phyloP scores from a whole-genome alignment of 352 stramenopile genomes.

The Globisporangium carolinianum region DNA sequence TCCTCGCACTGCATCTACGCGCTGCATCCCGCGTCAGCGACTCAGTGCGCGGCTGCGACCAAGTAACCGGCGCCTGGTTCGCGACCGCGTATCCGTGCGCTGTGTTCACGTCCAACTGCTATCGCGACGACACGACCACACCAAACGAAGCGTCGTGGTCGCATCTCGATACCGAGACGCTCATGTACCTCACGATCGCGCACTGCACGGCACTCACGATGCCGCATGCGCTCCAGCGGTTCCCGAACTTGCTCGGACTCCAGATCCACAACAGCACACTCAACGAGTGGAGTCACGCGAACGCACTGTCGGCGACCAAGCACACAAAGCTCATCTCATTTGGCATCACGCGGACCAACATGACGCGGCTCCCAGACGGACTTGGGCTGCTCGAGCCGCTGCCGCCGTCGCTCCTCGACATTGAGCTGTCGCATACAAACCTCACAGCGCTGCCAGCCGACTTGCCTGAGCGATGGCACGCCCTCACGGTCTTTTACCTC shows the following conservation, averaged over 20 bases:
- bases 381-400: conserved; percentile 2
- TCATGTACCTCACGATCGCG: conserved; percentile 7
- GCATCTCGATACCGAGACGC: background rate
- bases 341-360: conserved; percentile 1
- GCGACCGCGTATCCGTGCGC: conserved; percentile 15
- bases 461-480: conserved; percentile 12
- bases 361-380: conserved; percentile 3
- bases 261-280: conserved; percentile 25
- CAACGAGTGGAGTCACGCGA: conserved; percentile 7
- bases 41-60: too few species aligned
- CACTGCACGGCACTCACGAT: conserved; percentile 10
- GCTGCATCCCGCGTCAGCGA: too few species aligned
- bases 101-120: conserved; percentile 15
- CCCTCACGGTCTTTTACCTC: conserved; percentile 15
- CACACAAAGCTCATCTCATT: conserved; percentile 1
- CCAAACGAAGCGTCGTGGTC: conserved; percentile 1
- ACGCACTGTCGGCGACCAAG: background rate
- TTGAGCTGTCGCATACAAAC: conserved; percentile 19
- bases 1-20: too few species aligned
- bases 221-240: conserved; percentile 11
- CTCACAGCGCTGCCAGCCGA: conserved; percentile 13
- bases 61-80: conserved; percentile 8
- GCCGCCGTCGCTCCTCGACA: conserved; percentile 8
- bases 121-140: background rate
- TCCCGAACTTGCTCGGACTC: conserved; percentile 22